Conservation (phyloP, 345 rosid species). For the Litchi chinensis region DNA sequence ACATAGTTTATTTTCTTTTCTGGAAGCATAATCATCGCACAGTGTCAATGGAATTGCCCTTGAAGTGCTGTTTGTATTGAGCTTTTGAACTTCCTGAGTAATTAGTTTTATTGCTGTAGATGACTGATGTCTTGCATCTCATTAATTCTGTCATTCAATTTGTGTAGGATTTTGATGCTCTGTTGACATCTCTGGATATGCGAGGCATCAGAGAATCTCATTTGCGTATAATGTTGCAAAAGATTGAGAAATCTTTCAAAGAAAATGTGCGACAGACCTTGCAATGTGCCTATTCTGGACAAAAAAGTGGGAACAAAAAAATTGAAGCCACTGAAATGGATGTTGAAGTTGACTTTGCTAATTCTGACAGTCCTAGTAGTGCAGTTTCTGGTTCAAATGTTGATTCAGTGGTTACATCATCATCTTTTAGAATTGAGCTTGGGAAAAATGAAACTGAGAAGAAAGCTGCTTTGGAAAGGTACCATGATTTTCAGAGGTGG, state of each 20-base stretch:
- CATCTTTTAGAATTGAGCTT: conserved; percentile 72
- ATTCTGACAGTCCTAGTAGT: conserved; percentile 63
- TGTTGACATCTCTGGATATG: conserved; percentile 73
- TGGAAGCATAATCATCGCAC: not conserved
- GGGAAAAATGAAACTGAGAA: conserved; percentile 73
- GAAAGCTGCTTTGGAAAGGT: conserved; percentile 63
- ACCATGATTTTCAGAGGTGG: conserved; percentile 82
- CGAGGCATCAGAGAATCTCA: conserved; percentile 98
- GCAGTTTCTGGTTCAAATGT: conserved; percentile 54
- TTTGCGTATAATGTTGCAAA: conserved; percentile 84
- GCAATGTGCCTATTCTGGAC: conserved; percentile 30
- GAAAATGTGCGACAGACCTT: conserved; percentile 48
- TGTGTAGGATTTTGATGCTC: conserved; percentile 83
- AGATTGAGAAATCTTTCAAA: conserved; percentile 79
- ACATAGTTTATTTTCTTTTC: not conserved
- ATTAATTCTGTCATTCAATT: not conserved
- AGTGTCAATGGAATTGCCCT: not conserved
- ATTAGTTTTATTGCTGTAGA: not conserved
- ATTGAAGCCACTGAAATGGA: conserved; percentile 47
- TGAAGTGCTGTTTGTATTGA: not conserved
- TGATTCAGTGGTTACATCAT: conserved; percentile 49
- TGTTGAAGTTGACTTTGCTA: conserved; percentile 41
- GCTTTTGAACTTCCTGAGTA: not conserved
- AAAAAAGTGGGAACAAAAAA: conserved; percentile 38
- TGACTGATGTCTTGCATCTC: conserved; percentile 1